Conservation (phyloP, 1,284 basidiomycete genomes). For the Xerocomus minutiporus region DNA sequence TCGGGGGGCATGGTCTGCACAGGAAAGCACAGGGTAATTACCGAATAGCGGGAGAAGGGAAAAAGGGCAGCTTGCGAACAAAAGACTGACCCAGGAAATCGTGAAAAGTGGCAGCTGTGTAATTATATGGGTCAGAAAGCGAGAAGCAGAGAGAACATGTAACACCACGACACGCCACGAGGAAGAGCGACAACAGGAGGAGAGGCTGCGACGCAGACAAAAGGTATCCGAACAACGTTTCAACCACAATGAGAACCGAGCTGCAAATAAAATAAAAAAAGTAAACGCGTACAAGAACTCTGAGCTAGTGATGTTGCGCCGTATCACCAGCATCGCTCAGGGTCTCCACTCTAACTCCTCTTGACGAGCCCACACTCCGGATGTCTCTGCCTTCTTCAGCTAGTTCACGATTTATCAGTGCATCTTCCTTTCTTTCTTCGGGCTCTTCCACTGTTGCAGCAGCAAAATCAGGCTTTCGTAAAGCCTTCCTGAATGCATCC, state of each 20-base stretch:
- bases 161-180: constrained; percentile 30
- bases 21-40: constrained; percentile 30
- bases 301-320: constrained; percentile 43
- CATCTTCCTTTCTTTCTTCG: constrained; percentile 40
- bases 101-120: constrained; percentile 28
- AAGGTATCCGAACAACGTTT: constrained; percentile 34
- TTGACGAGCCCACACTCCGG: constrained; percentile 69
- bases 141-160: constrained; percentile 28
- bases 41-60: constrained; percentile 27
- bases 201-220: constrained; percentile 22
- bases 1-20: constrained; percentile 19
- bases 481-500: constrained; percentile 76
- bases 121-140: constrained; percentile 28
- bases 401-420: constrained; percentile 61
- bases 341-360: constrained; percentile 73
- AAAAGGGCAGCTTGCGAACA: constrained; percentile 27
- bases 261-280: constrained; percentile 31
- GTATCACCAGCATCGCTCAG: constrained; percentile 55
- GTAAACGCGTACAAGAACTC: constrained; percentile 32
- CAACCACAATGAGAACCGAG: constrained; percentile 32
- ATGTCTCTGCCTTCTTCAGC: constrained; percentile 81
- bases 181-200: constrained; percentile 29
- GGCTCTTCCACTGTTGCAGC: constrained; percentile 64
- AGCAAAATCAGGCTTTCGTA: constrained; percentile 80
- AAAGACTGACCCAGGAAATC: constrained; percentile 18